Evolutionary conservation across 2,329 filamentous ascomycete genomes (phyloP).

Genomic region (Cytospora leucostoma): DNA sequence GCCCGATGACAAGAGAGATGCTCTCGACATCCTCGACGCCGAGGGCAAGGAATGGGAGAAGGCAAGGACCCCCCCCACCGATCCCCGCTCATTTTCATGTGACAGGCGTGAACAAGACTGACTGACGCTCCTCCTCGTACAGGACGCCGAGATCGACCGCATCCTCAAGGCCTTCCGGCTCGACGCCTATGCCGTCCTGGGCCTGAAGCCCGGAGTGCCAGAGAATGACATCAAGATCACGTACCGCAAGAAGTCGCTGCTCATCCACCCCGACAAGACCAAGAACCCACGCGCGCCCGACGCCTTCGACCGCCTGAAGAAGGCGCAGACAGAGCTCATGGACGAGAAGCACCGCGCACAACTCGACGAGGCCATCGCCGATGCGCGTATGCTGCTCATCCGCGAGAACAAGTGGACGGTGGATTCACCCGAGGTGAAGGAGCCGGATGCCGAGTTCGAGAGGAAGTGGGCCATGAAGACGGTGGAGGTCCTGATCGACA

Average conservation of each 20-base stretch:
- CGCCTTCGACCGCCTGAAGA: conserved; percentile 94
- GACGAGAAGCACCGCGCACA: conserved; percentile 88
- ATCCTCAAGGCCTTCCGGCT: conserved; percentile 88
- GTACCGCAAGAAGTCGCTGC: conserved; percentile 96
- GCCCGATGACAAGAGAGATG: conserved; percentile 52
- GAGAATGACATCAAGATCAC: conserved; percentile 93
- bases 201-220: conserved; percentile 90
- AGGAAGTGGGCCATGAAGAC: conserved; percentile 89
- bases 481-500: conserved; percentile 86
- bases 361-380: conserved; percentile 92
- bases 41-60: conserved; percentile 92
- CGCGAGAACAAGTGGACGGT: conserved; percentile 91
- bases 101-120: not conserved
- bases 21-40: conserved; percentile 76
- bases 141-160: conserved; percentile 95
- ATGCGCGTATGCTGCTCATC: conserved; percentile 92
- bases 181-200: conserved; percentile 84
- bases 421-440: conserved; percentile 84
- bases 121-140: conserved; percentile 6
- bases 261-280: conserved; percentile 98
- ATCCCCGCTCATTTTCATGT: not conserved
- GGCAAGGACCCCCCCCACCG: conserved; percentile 46
- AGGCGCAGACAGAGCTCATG: conserved; percentile 86
- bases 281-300: conserved; percentile 87
- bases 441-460: conserved; percentile 68